Conservation (phyloP, 1,284 basidiomycete species). For the Puccinia triticina region DNA sequence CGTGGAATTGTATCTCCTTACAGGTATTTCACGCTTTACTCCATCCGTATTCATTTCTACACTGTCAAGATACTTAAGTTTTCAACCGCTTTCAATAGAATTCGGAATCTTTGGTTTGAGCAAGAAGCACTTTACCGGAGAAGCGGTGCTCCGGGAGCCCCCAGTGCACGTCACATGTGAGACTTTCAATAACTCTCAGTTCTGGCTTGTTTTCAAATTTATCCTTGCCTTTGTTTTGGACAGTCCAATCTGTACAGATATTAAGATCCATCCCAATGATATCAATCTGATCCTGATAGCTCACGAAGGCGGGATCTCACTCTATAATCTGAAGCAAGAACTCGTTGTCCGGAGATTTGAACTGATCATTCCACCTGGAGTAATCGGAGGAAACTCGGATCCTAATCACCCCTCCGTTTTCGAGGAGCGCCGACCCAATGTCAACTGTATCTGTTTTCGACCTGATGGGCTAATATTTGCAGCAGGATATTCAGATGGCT, state of each 20-base stretch:
- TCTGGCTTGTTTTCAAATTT: neutral
- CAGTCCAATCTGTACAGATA: slow-evolving; percentile 67
- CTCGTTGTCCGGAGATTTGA: slow-evolving; percentile 69
- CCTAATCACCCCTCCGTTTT: slow-evolving; percentile 65
- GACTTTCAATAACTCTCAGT: neutral
- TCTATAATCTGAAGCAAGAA: slow-evolving; percentile 73
- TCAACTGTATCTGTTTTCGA: slow-evolving; percentile 73
- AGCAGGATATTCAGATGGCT: slow-evolving; percentile 81
- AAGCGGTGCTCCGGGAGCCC: slow-evolving; percentile 66
- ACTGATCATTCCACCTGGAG: slow-evolving; percentile 72
- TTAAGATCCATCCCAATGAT: slow-evolving; percentile 76
- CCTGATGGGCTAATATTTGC: slow-evolving; percentile 66
- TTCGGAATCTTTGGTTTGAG: slow-evolving; percentile 74
- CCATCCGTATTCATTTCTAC: neutral
- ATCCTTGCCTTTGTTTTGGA: slow-evolving; percentile 51
- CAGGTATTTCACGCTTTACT: slow-evolving; percentile 65
- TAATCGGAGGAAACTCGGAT: slow-evolving; percentile 76
- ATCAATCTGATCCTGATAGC: slow-evolving; percentile 78
- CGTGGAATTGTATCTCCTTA: slow-evolving; percentile 58
- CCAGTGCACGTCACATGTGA: slow-evolving; percentile 62
- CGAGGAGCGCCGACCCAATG: slow-evolving; percentile 71
- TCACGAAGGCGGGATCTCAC: slow-evolving; percentile 76
- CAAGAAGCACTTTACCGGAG: slow-evolving; percentile 72
- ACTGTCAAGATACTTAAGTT: slow-evolving; percentile 13
- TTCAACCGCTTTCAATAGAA: slow-evolving; percentile 57